Conservation (phyloP, 805 yeast species). For the Saccharomyces eubayanus region DNA sequence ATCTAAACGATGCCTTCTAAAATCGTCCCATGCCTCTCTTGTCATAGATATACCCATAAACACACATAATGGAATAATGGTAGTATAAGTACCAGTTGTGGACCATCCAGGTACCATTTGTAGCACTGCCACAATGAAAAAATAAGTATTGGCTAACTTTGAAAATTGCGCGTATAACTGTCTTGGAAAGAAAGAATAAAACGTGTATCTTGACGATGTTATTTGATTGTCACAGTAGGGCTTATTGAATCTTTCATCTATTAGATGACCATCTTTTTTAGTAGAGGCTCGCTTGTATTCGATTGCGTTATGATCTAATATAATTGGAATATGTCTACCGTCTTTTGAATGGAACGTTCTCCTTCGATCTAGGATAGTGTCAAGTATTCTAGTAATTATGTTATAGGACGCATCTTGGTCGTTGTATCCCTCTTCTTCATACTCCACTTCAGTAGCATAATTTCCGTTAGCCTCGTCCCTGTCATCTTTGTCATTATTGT, state of each 20-base stretch:
- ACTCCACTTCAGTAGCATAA: slow-evolving; percentile 3
- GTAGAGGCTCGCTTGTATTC: slow-evolving; percentile 12
- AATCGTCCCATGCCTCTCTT: slow-evolving; percentile 91
- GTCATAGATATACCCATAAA: slow-evolving; percentile 84
- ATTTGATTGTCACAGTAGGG: slow-evolving; percentile 63
- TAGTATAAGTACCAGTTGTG: slow-evolving; percentile 91
- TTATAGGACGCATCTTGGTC: slow-evolving; percentile 2
- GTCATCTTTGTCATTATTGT: slow-evolving; percentile 1
- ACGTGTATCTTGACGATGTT: slow-evolving; percentile 79
- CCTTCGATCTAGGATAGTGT: slow-evolving; percentile 37
- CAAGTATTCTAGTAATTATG: slow-evolving; percentile 10
- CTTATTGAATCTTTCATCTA: slow-evolving; percentile 58
- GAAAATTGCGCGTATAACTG: slow-evolving; percentile 88
- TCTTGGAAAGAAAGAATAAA: slow-evolving; percentile 76
- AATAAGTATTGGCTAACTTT: slow-evolving; percentile 85
- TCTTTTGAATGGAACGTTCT: slow-evolving; percentile 46
- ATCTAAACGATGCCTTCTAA: slow-evolving; percentile 78
- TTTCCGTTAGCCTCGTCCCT: slow-evolving; percentile 2
- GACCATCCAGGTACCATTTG: slow-evolving; percentile 98
- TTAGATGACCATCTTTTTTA: slow-evolving; percentile 27
- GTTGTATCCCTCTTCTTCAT: slow-evolving; percentile 2
- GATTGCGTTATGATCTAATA: slow-evolving; percentile 33
- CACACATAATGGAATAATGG: slow-evolving; percentile 78
- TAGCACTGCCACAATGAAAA: slow-evolving; percentile 79
- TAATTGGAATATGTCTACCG: slow-evolving; percentile 72